Evolutionary conservation across 2,329 filamentous ascomycete species (phyloP).

Genomic region (Colletotrichum cordylinicola): DNA sequence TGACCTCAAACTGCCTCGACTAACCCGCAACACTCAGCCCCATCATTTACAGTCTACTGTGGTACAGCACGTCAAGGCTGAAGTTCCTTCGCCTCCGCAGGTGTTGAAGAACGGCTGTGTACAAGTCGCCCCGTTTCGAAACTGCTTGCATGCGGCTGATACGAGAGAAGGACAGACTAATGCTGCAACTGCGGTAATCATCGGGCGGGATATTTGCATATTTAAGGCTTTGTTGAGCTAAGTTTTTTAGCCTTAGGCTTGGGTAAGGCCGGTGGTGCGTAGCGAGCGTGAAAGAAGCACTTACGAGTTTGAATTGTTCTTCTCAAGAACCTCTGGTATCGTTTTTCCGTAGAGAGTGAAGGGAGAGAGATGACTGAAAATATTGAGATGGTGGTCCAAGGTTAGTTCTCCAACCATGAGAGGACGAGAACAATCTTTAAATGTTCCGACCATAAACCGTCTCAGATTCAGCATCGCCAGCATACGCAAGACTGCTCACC

Average conservation of each 20-base stretch:
- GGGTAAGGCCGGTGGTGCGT: background rate
- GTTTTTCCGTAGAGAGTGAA: background rate
- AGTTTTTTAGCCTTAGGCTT: background rate
- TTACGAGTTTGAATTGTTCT: background rate
- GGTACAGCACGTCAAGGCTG: background rate
- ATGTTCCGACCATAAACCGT: background rate
- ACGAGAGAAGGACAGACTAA: background rate
- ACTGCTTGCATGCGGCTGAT: background rate
- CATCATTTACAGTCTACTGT: background rate
- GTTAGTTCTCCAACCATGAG: fast-evolving
- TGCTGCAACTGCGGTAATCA: background rate
- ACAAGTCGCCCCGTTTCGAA: fast-evolving
- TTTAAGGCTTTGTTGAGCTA: background rate
- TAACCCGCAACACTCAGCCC: background rate
- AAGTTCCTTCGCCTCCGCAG: background rate
- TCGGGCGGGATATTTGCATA: background rate
- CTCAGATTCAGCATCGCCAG: background rate
- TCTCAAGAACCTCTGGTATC: background rate
- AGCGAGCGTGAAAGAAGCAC: background rate
- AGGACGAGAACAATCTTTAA: background rate
- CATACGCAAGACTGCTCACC: background rate
- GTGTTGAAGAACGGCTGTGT: background rate
- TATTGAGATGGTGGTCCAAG: background rate
- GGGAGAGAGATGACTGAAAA: background rate
- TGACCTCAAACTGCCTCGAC: background rate